Conservation (phyloP, 441 rosid genomes). For the Pelargonium cotyledonis region DNA sequence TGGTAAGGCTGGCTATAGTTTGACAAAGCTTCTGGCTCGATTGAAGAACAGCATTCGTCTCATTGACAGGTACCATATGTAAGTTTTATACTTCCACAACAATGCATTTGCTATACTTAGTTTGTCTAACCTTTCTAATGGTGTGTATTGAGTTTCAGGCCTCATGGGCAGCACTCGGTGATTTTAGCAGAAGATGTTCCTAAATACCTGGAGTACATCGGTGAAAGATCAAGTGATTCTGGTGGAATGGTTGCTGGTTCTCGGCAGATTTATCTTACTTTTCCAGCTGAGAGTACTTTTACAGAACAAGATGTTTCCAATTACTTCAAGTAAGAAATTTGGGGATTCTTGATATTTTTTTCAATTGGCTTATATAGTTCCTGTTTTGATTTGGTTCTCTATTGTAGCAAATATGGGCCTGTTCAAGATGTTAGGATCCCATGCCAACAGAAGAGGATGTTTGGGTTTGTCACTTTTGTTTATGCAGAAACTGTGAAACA, state of each 20-base stretch:
- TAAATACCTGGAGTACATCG: conserved; percentile 43
- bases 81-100: not conserved
- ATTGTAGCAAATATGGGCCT: conserved; percentile 61
- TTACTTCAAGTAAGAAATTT: conserved; percentile 51
- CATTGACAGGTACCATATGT: conserved; percentile 56
- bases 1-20: conserved; percentile 86
- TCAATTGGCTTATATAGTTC: not conserved
- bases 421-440: conserved; percentile 96
- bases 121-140: not conserved
- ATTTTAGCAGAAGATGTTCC: conserved; percentile 71
- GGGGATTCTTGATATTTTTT: not conserved
- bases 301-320: conserved; percentile 76
- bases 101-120: conserved; percentile 16
- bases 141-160: conserved; percentile 34
- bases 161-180: conserved; percentile 93
- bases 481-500: conserved; percentile 55
- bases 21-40: conserved; percentile 84
- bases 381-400: conserved; percentile 10
- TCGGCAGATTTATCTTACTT: conserved; percentile 81
- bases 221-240: conserved; percentile 45
- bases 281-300: conserved; percentile 86
- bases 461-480: conserved; percentile 86
- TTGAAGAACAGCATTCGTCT: conserved; percentile 59
- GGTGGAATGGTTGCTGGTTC: conserved; percentile 62
- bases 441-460: conserved; percentile 86